phyloP scores from a whole-genome alignment of 495 filamentous ascomycete genomes.

The Hyaloscypha finlandica region DNA sequence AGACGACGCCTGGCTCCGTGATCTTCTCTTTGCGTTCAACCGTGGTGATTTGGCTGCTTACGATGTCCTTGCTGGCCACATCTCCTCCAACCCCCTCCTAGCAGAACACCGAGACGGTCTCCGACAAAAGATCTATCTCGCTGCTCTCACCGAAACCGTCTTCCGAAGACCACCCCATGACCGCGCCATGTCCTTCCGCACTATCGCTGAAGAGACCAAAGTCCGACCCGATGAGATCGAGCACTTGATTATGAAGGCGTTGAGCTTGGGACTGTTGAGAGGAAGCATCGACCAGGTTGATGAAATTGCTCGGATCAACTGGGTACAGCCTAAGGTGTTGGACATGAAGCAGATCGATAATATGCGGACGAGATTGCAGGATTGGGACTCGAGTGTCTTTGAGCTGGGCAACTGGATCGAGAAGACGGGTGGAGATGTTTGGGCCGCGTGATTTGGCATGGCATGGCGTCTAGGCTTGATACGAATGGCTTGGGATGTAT shows the following conservation, averaged over 20 bases:
- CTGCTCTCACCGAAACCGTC: conserved; percentile 93
- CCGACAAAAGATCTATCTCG: conserved; percentile 95
- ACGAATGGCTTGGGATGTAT: conserved; percentile 25
- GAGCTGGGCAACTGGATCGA: conserved; percentile 95
- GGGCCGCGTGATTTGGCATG: conserved; percentile 66
- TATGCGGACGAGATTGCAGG: conserved; percentile 83
- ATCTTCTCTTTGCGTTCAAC: conserved; percentile 97
- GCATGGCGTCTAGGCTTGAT: conserved; percentile 30
- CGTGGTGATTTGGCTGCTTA: conserved; percentile 88
- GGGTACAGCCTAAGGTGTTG: conserved; percentile 97
- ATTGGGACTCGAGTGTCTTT: conserved; percentile 96
- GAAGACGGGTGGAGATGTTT: conserved; percentile 82
- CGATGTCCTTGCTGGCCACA: conserved; percentile 75
- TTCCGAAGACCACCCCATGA: conserved; percentile 95
- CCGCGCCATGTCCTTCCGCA: conserved; percentile 85
- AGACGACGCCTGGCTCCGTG: conserved; percentile 75
- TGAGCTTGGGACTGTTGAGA: conserved; percentile 85
- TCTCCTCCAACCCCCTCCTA: conserved; percentile 76
- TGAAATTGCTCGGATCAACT: conserved; percentile 90
- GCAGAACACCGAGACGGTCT: conserved; percentile 78
- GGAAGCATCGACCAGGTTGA: conserved; percentile 97
- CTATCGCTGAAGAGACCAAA: conserved; percentile 89
- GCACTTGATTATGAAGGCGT: conserved; percentile 97
- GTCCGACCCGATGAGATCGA: conserved; percentile 90
- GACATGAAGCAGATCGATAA: conserved; percentile 95